Evolutionary conservation across 495 filamentous ascomycete species (phyloP).

Genomic region (Thozetella sp.): DNA sequence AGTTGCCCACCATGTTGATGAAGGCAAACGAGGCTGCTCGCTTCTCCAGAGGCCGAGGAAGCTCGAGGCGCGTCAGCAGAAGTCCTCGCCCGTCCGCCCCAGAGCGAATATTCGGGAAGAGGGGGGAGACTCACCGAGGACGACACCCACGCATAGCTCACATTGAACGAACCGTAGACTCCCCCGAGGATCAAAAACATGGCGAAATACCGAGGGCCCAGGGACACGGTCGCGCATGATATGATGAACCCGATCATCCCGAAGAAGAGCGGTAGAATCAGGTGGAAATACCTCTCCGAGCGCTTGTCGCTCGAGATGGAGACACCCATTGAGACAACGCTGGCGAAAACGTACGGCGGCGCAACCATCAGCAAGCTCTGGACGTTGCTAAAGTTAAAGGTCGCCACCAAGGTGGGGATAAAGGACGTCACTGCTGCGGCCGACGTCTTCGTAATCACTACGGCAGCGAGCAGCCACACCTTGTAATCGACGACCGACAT

Average conservation of each 20-base stretch:
- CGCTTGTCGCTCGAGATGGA: conserved; percentile 36
- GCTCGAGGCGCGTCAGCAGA: conserved; percentile 12
- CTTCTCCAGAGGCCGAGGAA: conserved; percentile 40
- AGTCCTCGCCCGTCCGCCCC: too few species aligned
- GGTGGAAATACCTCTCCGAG: conserved; percentile 51
- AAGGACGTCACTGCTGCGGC: conserved; percentile 43
- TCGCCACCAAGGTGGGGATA: conserved; percentile 46
- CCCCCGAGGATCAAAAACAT: conserved; percentile 39
- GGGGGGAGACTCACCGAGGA: not conserved
- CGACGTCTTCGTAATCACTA: conserved; percentile 21
- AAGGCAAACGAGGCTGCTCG: conserved; percentile 43
- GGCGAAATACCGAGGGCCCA: conserved; percentile 37
- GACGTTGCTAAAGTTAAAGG: conserved; percentile 37
- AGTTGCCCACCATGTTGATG: conserved; percentile 31
- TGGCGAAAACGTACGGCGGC: conserved; percentile 44
- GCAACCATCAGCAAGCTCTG: conserved; percentile 42
- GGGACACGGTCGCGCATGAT: conserved; percentile 31
- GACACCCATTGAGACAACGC: conserved; percentile 28
- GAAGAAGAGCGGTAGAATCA: conserved; percentile 31
- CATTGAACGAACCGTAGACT: conserved; percentile 42
- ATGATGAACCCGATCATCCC: conserved; percentile 45
- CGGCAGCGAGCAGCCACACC: conserved; percentile 37
- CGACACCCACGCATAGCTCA: conserved; percentile 39
- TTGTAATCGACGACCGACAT: conserved; percentile 34
- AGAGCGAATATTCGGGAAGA: too few species aligned